A percentile compares a stretch with the other conserved stretches of the same genome.
phyloP scores from a whole-genome alignment of 148 eudicot genomes.

The Dysphania ambrosioides region DNA sequence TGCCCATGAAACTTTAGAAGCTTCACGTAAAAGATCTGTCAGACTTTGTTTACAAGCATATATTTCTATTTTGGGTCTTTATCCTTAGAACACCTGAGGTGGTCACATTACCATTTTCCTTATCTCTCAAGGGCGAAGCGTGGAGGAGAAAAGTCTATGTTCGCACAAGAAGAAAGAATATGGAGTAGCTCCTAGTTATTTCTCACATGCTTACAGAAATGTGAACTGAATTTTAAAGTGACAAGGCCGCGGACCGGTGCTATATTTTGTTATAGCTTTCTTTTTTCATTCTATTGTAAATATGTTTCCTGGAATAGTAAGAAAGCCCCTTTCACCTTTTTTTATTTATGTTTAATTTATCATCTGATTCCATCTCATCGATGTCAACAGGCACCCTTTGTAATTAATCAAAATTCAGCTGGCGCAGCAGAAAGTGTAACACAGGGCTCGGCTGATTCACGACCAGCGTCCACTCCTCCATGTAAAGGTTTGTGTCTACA shows the following conservation, averaged over 20 bases:
- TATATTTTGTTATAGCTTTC: neutral
- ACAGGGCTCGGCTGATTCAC: constrained; percentile 51
- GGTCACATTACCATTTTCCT: neutral
- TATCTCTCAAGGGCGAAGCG: neutral
- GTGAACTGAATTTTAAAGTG: neutral
- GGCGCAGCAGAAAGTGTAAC: constrained; percentile 49
- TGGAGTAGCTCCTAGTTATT: neutral
- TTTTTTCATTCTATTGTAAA: neutral
- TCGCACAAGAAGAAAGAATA: too few species aligned
- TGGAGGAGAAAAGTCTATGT: neutral
- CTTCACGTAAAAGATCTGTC: neutral
- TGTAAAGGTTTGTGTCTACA: constrained; percentile 43
- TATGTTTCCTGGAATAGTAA: neutral
- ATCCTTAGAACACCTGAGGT: neutral
- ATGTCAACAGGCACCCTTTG: constrained; percentile 49
- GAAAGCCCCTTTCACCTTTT: neutral
- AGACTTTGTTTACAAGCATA: neutral
- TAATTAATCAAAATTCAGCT: constrained; percentile 44
- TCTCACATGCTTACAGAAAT: neutral
- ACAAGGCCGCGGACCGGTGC: neutral
- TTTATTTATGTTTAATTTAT: neutral
- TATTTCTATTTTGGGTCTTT: neutral
- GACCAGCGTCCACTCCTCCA: constrained; percentile 40
- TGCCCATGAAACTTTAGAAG: neutral
- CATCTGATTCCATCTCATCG: constrained; percentile 10